Conservation (phyloP, 1,139 yeast genomes). For the Yamadazyma buinensis region DNA sequence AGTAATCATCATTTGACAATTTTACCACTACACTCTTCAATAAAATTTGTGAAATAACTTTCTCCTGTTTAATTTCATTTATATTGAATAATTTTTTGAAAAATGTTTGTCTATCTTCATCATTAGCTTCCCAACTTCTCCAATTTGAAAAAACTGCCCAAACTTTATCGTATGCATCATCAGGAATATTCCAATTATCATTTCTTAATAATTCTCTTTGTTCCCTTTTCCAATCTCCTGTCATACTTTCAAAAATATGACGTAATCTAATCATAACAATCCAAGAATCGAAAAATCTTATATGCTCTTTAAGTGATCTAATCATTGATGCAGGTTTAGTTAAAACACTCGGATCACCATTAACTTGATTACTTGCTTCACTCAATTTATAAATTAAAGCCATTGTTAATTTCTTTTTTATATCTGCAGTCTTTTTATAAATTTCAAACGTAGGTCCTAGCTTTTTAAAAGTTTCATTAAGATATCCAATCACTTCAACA, state of each 20-base stretch:
- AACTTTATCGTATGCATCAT: constrained; percentile 52
- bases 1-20: constrained; percentile 2
- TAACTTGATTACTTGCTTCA: constrained; percentile 59
- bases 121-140: constrained; percentile 83
- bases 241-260: constrained; percentile 64
- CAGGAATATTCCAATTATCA: constrained; percentile 40
- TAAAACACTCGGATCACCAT: constrained; percentile 83
- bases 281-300: constrained; percentile 85
- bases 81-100: constrained; percentile 41
- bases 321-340: constrained; percentile 85
- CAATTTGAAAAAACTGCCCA: constrained; percentile 64
- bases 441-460: constrained; percentile 21
- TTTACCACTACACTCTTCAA: constrained; percentile 7
- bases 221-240: constrained; percentile 44
- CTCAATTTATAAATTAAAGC: constrained; percentile 57
- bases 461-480: constrained; percentile 15
- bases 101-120: constrained; percentile 47
- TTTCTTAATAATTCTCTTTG: constrained; percentile 19
- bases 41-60: constrained; percentile 7
- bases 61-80: constrained; percentile 8
- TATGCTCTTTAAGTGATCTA: constrained; percentile 67
- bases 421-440: constrained; percentile 14
- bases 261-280: constrained; percentile 74
- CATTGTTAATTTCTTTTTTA: constrained; percentile 18
- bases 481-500: constrained; percentile 34